A percentile compares a stretch with the other conserved stretches of the same genome.
phyloP scores from a whole-genome alignment of 768 basidiomycete species.

The Lactarius akahatsu region DNA sequence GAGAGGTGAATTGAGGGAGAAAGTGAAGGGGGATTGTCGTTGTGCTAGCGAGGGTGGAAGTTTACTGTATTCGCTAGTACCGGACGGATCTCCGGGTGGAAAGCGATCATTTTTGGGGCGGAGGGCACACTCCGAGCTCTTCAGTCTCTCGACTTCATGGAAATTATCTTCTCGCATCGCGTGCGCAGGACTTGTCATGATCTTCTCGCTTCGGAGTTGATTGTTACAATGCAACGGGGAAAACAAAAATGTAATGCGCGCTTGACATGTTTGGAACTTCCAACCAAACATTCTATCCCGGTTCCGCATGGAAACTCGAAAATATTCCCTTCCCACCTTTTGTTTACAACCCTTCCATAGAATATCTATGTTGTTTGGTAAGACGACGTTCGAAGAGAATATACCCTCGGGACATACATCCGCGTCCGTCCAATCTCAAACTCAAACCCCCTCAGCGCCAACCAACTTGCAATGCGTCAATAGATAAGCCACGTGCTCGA shows the following conservation, averaged over 20 bases:
- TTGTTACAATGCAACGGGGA: neutral
- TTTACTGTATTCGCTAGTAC: neutral
- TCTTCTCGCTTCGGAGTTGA: neutral
- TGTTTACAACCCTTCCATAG: neutral
- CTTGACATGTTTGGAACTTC: neutral
- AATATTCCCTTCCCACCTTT: neutral
- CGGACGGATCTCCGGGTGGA: neutral
- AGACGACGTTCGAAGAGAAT: neutral
- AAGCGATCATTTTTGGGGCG: neutral
- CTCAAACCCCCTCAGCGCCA: neutral
- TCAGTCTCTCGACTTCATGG: neutral
- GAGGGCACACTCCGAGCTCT: neutral
- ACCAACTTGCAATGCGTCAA: neutral
- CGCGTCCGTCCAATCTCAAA: neutral
- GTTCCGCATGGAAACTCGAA: neutral
- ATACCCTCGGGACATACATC: neutral
- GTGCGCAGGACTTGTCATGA: neutral
- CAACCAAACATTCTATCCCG: neutral
- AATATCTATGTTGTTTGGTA: neutral
- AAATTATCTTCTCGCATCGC: neutral
- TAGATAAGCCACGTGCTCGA: neutral
- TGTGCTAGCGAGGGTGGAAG: neutral
- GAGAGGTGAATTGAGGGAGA: neutral
- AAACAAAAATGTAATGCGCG: neutral
- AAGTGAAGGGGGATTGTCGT: neutral